These are phyloP conservation scores for Simmondsia chinensis DNA, from an alignment of 148 eudicot genomes.

Conservation along the genomic window DNA sequence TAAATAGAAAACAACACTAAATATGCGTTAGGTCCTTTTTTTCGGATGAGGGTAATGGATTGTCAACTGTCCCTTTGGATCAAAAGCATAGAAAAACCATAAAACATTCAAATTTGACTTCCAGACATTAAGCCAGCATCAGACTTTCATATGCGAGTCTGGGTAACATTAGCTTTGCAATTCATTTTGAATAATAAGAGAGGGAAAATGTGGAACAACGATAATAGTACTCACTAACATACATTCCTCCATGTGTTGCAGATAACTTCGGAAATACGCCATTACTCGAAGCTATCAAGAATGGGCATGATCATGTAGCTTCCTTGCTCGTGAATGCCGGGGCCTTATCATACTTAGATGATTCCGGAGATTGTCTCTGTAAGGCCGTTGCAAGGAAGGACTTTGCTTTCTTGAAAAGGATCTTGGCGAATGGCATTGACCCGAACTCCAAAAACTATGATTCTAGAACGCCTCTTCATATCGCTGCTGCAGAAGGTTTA, in stretches of 20 bases:
- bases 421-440: constrained; percentile 26
- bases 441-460: constrained; percentile 34
- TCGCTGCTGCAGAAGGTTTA: constrained; percentile 35
- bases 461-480: constrained; percentile 30
- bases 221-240: not conserved
- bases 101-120: constrained; percentile 14
- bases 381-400: constrained; percentile 21
- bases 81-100: not conserved
- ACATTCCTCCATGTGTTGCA: not conserved
- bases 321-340: constrained; percentile 23
- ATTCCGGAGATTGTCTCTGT: constrained; percentile 24
- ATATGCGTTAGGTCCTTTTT: too few species aligned
- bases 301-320: constrained; percentile 27
- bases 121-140: not conserved
- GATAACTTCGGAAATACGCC: constrained; percentile 34
- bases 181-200: not conserved
- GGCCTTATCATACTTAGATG: constrained; percentile 14
- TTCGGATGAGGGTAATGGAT: too few species aligned
- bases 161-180: not conserved
- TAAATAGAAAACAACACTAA: too few species aligned
- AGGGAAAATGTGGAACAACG: not conserved
- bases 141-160: too few species aligned
- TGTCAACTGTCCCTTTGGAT: too few species aligned
- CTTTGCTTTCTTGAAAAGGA: constrained; percentile 14
- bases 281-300: constrained; percentile 32